Base-by-base conservation (phyloP, 73 alveolate genomes). In the Durusdinium trenchii region DNA sequence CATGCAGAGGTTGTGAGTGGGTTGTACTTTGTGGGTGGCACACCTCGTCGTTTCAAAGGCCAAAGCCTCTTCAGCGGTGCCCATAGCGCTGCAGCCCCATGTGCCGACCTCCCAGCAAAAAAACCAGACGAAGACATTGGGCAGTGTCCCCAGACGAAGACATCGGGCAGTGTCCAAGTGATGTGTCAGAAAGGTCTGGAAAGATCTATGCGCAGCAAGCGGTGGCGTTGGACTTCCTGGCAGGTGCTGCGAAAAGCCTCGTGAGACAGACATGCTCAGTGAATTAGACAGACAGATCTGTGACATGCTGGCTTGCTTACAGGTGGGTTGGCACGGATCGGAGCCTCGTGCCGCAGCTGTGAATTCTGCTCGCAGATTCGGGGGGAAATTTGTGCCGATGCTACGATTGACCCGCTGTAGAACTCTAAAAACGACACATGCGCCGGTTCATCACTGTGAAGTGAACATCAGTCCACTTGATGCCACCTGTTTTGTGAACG, bases 141-240 rank as follows among this genome's bases (percentile, higher is more conserved):
- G n/a, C n/a, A n/a, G n/a, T n/a, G n/a, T n/a, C n/a, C n/a, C n/a
- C n/a, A n/a, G n/a, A n/a, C n/a, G n/a, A n/a, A n/a, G n/a, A n/a
- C n/a, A n/a, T 23, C 69, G 23, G 69, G 23, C 69, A 28, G 28
- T 64, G 45, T 64, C 79, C 79, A 64, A 32, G 46, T 0, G 32
- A 30, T 12, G 64, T 45, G 67, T 48, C 45, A 4, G 46, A 75
- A 23, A 90, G 96, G 96, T 67, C 96, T 4, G 98, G 98, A 6
- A 71, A 71, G 89, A 48, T 91, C 78, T 91, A 91, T 47, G 87
- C 98, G 14, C 98, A 91, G 57, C 78, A 91, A 35, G 98, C 90
- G 18, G 28, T 91, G 42, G 98, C 98, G 35, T n/a, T 91, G 67
- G 98, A 91, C 54, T 78, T 91, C 42, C 73, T 78, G 50, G 79